A percentile compares a stretch with the other conserved stretches of the same genome.
Conservation (phyloP, 2,329 filamentous ascomycete genomes). For the Boeremia lycopersici region DNA sequence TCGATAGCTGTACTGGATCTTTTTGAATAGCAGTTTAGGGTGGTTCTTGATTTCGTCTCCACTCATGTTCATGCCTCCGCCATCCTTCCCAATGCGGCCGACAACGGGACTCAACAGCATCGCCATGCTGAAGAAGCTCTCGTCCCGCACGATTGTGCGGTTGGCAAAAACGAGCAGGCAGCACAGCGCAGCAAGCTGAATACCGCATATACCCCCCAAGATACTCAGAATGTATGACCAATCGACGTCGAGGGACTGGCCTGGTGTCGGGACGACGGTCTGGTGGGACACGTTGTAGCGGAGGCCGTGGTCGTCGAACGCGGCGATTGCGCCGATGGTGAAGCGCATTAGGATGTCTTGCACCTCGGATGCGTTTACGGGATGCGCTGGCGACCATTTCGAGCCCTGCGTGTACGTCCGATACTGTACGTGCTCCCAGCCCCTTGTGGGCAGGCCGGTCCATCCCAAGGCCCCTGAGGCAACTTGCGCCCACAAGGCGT, state of each 20-base stretch:
- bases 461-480: conserved; percentile 41
- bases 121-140: conserved; percentile 34
- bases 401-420: conserved; percentile 27
- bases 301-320: conserved; percentile 37
- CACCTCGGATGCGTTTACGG: conserved; percentile 18
- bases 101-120: conserved; percentile 38
- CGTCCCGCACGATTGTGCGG: conserved; percentile 36
- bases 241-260: conserved; percentile 33
- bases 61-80: conserved; percentile 31
- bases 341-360: conserved; percentile 30
- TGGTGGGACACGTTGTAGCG: conserved; percentile 27
- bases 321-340: conserved; percentile 35
- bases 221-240: conserved; percentile 33
- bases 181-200: conserved; percentile 32
- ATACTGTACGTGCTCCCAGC: conserved; percentile 23
- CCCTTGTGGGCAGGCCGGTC: conserved; percentile 31
- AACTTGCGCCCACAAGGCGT: conserved; percentile 34
- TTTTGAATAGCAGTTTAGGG: conserved; percentile 31
- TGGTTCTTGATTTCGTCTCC: conserved; percentile 38
- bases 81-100: conserved; percentile 27
- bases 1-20: conserved; percentile 36
- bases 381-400: conserved; percentile 28
- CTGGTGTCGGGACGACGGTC: conserved; percentile 22
- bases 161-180: conserved; percentile 32
- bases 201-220: conserved; percentile 29